Conservation (phyloP, 305 asterid genomes). For the Stenogyne calaminthoides region DNA sequence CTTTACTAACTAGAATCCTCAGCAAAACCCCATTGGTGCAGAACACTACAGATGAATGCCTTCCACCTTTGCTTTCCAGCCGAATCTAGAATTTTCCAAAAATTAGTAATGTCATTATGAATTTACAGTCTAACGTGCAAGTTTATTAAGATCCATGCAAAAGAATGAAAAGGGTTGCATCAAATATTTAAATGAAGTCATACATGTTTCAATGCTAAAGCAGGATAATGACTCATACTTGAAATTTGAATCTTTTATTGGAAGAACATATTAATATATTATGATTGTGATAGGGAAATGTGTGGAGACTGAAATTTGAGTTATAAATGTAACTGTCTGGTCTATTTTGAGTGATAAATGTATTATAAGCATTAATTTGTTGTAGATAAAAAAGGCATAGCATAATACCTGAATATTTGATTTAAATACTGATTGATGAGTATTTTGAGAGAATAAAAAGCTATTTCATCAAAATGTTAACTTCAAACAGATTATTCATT, state of each 20-base stretch:
- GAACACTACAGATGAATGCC: conserved; percentile 80
- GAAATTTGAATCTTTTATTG: neutral
- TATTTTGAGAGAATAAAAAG: neutral
- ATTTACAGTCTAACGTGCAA: neutral
- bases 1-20: conserved; percentile 67
- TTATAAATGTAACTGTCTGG: neutral
- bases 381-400: neutral
- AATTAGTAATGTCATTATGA: conserved; percentile 22
- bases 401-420: neutral
- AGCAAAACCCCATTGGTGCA: conserved; percentile 93
- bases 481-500: neutral
- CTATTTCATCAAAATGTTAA: neutral
- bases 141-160: conserved; percentile 3
- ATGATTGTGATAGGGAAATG: neutral
- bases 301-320: neutral
- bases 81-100: conserved; percentile 66
- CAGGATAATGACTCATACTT: neutral
- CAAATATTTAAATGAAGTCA: neutral
- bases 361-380: neutral
- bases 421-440: neutral
- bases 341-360: neutral
- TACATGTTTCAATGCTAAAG: neutral
- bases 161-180: conserved; percentile 13
- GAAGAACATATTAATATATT: neutral
- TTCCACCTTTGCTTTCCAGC: conserved; percentile 90